Percentiles rank a stretch among this genome's conserved stretches.
phyloP scores from a whole-genome alignment of 768 basidiomycete genomes.

The Brasilioporus rufonigricans region DNA sequence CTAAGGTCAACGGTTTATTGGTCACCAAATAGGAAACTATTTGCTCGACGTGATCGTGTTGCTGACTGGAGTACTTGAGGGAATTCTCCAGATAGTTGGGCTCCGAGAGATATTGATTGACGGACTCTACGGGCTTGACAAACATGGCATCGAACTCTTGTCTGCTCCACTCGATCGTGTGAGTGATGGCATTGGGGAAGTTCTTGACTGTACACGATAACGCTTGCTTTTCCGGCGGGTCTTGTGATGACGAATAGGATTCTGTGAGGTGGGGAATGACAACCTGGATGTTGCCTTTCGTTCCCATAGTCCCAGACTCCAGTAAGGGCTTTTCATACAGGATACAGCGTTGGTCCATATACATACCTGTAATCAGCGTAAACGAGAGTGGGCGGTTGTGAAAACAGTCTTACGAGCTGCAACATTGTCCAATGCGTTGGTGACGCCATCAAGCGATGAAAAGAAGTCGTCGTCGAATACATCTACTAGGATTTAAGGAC shows the following conservation, averaged over 20 bases:
- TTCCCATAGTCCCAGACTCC: conserved; percentile 97
- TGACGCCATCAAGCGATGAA: conserved; percentile 83
- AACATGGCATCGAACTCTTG: conserved; percentile 91
- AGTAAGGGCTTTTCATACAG: conserved; percentile 94
- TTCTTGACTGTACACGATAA: conserved; percentile 98
- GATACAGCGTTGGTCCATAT: conserved; percentile 98
- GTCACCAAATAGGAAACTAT: conserved; percentile 88
- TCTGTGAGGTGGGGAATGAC: conserved; percentile 93
- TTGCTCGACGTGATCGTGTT: conserved; percentile 84
- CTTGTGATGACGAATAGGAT: conserved; percentile 96
- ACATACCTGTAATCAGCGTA: conserved; percentile 58
- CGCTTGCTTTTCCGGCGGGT: conserved; percentile 97
- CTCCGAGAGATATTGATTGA: conserved; percentile 95
- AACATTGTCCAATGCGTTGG: conserved; percentile 96
- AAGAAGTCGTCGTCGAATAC: conserved; percentile 91
- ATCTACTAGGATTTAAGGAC: conserved; percentile 44
- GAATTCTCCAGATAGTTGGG: conserved; percentile 92
- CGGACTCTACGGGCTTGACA: conserved; percentile 89
- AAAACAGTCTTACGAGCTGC: conserved; percentile 71
- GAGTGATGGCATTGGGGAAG: conserved; percentile 97
- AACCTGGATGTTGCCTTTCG: conserved; percentile 97
- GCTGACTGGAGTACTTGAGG: conserved; percentile 88
- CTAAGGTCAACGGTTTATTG: conserved; percentile 91
- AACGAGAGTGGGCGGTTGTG: background rate
- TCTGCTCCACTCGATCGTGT: conserved; percentile 99